phyloP scores from a whole-genome alignment of 768 basidiomycete genomes.

The Termitomyces sp. region DNA sequence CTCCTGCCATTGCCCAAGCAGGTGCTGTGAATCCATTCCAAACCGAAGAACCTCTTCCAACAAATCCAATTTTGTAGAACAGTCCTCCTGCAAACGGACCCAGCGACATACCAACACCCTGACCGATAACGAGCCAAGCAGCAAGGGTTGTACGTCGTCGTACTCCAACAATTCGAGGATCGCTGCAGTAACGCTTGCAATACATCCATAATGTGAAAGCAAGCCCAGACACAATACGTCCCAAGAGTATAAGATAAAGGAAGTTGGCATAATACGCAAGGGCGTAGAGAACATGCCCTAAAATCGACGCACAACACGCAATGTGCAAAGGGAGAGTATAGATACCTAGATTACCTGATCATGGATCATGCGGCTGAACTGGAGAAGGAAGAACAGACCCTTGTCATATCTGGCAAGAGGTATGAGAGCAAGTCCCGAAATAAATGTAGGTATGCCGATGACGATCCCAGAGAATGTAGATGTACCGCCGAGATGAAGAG shows the following conservation, averaged over 20 bases:
- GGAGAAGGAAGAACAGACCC: constrained; percentile 30
- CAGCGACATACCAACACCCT: constrained; percentile 53
- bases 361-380: background rate
- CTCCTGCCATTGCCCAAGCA: constrained; percentile 55
- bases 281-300: constrained; percentile 57
- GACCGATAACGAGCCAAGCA: constrained; percentile 57
- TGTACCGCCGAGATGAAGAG: constrained; percentile 56
- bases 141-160: constrained; percentile 58
- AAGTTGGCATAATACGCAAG: constrained; percentile 52
- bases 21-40: constrained; percentile 70
- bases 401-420: constrained; percentile 50
- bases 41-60: constrained; percentile 26
- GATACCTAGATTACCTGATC: constrained; percentile 29
- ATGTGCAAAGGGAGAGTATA: constrained; percentile 52
- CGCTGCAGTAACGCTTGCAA: constrained; percentile 62
- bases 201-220: constrained; percentile 65
- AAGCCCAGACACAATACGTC: constrained; percentile 58
- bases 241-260: constrained; percentile 66
- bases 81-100: constrained; percentile 63
- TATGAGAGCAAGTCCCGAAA: constrained; percentile 53
- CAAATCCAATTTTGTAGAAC: constrained; percentile 55
- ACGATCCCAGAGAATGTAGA: constrained; percentile 66
- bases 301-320: constrained; percentile 42
- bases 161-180: constrained; percentile 61
- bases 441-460: constrained; percentile 61